Evolutionary conservation across 495 filamentous ascomycete species (phyloP).

Genomic region (Penicillium lividum): DNA sequence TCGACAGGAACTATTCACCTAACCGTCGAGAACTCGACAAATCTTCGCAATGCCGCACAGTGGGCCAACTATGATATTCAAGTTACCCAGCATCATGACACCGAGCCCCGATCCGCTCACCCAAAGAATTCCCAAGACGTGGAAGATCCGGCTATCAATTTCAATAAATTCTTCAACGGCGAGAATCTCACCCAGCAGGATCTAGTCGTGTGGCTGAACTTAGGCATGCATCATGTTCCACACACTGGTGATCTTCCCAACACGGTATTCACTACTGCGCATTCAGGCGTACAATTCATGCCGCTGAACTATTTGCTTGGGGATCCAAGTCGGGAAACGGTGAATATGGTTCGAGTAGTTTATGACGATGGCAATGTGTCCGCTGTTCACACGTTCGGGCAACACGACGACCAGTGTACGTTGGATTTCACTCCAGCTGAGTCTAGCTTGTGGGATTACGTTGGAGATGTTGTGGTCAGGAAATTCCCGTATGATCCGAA

Average conservation of each 20-base stretch:
- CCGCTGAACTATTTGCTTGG: background rate
- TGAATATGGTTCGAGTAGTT: background rate
- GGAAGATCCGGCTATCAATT: background rate
- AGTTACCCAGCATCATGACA: background rate
- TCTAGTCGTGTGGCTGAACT: slow-evolving; percentile 36
- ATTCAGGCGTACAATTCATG: slow-evolving; percentile 43
- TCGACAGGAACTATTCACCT: background rate
- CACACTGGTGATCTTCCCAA: slow-evolving; percentile 57
- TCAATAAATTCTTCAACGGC: background rate
- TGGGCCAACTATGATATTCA: background rate
- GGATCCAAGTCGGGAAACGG: slow-evolving; percentile 2
- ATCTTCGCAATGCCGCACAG: background rate
- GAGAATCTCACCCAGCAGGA: slow-evolving; percentile 27
- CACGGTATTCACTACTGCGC: slow-evolving; percentile 50
- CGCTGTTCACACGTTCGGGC: background rate
- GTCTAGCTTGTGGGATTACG: background rate
- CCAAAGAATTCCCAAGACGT: background rate
- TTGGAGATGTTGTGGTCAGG: background rate
- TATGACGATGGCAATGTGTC: slow-evolving; percentile 3
- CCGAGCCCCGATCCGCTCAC: background rate
- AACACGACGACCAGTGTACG: background rate
- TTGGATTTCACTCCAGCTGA: background rate
- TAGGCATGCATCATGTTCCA: slow-evolving; percentile 61
- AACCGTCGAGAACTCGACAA: background rate
- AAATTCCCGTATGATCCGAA: slow-evolving; percentile 2